phyloP scores from a whole-genome alignment of 2,329 filamentous ascomycete genomes.

The Onygena corvina region DNA sequence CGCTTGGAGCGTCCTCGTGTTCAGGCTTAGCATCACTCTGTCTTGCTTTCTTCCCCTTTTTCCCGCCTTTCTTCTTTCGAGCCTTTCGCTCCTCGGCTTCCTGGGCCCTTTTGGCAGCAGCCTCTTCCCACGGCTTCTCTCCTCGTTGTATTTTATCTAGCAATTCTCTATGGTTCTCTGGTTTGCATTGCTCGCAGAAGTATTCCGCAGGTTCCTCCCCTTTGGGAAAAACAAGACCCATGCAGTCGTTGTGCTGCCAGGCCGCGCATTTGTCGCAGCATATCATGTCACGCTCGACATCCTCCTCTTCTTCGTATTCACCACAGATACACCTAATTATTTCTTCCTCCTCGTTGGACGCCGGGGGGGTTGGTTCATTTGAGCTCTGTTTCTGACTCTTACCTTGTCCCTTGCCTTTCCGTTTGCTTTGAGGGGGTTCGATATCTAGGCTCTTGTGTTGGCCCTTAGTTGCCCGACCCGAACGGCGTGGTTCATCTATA shows the following conservation, averaged over 20 bases:
- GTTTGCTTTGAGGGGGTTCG: constrained; percentile 42
- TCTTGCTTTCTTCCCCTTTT: constrained; percentile 51
- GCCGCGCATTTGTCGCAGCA: constrained; percentile 83
- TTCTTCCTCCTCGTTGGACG: constrained; percentile 48
- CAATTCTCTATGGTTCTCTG: constrained; percentile 69
- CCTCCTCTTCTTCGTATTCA: constrained; percentile 70
- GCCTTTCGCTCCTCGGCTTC: constrained; percentile 47
- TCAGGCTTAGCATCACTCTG: constrained; percentile 51
- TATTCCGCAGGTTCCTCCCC: constrained; percentile 71
- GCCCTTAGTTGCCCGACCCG: constrained; percentile 90
- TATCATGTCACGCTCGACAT: constrained; percentile 85
- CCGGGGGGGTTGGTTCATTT: constrained; percentile 34
- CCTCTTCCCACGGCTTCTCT: constrained; percentile 74
- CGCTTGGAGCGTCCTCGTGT: constrained; percentile 26
- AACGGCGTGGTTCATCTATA: constrained; percentile 75
- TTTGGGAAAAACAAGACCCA: constrained; percentile 68
- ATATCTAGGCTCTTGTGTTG: constrained; percentile 85
- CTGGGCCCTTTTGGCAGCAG: constrained; percentile 51
- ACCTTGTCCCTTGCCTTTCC: constrained; percentile 36
- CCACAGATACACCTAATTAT: constrained; percentile 91
- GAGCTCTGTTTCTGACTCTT: constrained; percentile 38
- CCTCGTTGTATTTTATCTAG: constrained; percentile 66
- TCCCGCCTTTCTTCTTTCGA: constrained; percentile 46
- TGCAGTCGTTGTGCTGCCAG: constrained; percentile 97
- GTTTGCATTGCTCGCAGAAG: constrained; percentile 82